phyloP scores from a whole-genome alignment of 1,284 basidiomycete genomes.

The Porogramme epimiltina region DNA sequence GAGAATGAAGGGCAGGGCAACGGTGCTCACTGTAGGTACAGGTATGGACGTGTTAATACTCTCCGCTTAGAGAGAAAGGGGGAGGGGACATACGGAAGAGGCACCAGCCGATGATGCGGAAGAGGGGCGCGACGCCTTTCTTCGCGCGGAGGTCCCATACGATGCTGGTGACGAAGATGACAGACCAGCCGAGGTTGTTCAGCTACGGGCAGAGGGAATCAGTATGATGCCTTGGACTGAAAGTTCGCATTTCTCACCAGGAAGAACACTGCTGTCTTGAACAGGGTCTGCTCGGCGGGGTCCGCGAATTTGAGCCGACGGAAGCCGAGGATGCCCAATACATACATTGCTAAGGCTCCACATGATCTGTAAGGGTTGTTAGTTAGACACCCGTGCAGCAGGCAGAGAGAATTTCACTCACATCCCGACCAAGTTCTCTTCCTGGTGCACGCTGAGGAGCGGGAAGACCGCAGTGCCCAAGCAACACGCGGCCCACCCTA shows the following conservation, averaged over 20 bases:
- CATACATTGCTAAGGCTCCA: constrained; percentile 11
- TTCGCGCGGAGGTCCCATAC: constrained; percentile 18
- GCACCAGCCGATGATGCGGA: constrained; percentile 55
- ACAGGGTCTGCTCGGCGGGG: constrained; percentile 1
- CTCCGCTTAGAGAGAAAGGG: constrained; percentile 1
- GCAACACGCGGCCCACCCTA: constrained; percentile 58
- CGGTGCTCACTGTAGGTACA: constrained; percentile 42
- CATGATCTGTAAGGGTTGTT: neutral
- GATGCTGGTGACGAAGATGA: constrained; percentile 15
- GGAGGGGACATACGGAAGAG: constrained; percentile 53
- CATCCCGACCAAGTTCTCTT: constrained; percentile 66
- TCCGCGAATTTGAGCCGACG: constrained; percentile 4
- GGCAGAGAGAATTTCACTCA: too few relatives aligned
- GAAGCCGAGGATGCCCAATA: constrained; percentile 3
- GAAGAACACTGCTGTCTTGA: constrained; percentile 4
- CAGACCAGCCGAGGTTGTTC: constrained; percentile 13
- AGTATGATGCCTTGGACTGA: neutral
- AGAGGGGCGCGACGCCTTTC: constrained; percentile 8
- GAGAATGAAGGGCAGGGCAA: constrained; percentile 50
- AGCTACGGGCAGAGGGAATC: constrained; percentile 1
- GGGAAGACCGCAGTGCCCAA: constrained; percentile 68
- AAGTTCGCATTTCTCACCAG: constrained; percentile 2
- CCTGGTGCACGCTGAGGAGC: constrained; percentile 72
- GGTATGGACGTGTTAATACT: too few relatives aligned
- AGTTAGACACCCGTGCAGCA: too few relatives aligned